Evolutionary conservation across 2,329 filamentous ascomycete species (phyloP), one percentile per base, ranked within the genome.

Genomic region (Ilyonectria mors-panacis): DNA sequence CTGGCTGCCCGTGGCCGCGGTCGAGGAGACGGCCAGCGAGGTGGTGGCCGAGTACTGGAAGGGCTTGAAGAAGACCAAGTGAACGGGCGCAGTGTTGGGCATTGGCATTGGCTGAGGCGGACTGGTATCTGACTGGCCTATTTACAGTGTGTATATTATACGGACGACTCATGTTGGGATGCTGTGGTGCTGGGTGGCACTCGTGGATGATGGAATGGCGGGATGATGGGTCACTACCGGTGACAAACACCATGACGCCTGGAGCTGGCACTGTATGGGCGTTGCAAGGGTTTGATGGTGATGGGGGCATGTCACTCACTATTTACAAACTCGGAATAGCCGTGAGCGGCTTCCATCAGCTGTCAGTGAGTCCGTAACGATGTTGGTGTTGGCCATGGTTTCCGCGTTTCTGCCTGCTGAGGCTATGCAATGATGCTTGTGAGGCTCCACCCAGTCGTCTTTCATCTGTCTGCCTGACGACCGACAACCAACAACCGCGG

Each of bases 21-120:
- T 82, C 0, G 67, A 78, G 44, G 67, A 76, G 61, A 73, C 76
- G 3, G 78, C 78, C 6, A 71, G 73, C 2, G 66, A 68, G 7
- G 53, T 77, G 2, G 69, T 79, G 17, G 72, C 73, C 0, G 72
- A 74, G 8, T 82, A 82, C 53, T 79, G 69, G 71, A 54, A 62
- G 58, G 51, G n/a, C 15, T 26, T 53, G 28, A 65, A 59, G 59
- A 73, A 59, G 55, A 61, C 8, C 33, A 68, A 62, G 17, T 57
- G 17, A 50, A 23, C 7, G n/a, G 28, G n/a, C 54, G 30, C 9
- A 42, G 19, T 44, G 35, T 39, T 50, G 59, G 42, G 15, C 37
- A 15, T 30, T 26, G 47, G n/a, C 42, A 23, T 33, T 19, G 13
- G 48, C 23, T 48, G 23, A n/a, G 23, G 15, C 9, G 37, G 54